Base-by-base conservation (phyloP, 2,329 filamentous ascomycete genomes). In the Neoarthrinium moseri region DNA sequence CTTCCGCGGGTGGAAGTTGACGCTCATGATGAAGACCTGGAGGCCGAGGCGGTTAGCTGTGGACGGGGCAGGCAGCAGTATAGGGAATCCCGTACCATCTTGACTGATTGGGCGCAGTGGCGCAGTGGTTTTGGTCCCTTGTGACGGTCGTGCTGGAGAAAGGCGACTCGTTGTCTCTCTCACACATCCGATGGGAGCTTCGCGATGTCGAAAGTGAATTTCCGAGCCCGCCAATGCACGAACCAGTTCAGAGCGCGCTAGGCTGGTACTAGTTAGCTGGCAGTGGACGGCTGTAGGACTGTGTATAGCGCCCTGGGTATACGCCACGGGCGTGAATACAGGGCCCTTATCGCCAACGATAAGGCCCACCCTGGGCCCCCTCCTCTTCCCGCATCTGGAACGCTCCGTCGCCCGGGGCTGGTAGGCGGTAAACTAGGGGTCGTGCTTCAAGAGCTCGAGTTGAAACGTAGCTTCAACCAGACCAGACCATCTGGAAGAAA, bases 1-100 rank as follows among this genome's bases (percentile, higher is more conserved):
- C 68, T 86, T 85, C 60, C 75, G 72, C 72, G 96, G 91, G 58
- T 81, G 74, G 74, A 97, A 96, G 74, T 87, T 91, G 74, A 89
- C 77, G 60, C 89, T 89, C 62, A 92, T 78, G 61, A 97, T 85
- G 74, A 94, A 89, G 61, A 91, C 87, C 89, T 90, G 33, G 3
- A 23, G 23, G 3, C 6, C 12, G n/a, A n/a, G n/a, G n/a, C n/a
- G 21, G n/a, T 41, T 15, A 45, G 30, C 8, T 12, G 30, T 7
- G 8, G 3, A 10, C 10, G 11, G 2, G 12, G 11, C 6, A 20
- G 23, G 13, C 6, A n/a, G 4, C 11, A 22, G 17, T 10, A 4
- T 15, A 18, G 24, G 5, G 5, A 2, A 5, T 7, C 15, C 17
- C 37, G 27, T 11, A 40, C 37, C 37, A 40, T 40, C 37, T 40